Percentiles rank a stretch among this genome's conserved stretches.
Evolutionary conservation across 345 rosid genomes (phyloP).

Genomic region (Odontarrhena argentea): DNA sequence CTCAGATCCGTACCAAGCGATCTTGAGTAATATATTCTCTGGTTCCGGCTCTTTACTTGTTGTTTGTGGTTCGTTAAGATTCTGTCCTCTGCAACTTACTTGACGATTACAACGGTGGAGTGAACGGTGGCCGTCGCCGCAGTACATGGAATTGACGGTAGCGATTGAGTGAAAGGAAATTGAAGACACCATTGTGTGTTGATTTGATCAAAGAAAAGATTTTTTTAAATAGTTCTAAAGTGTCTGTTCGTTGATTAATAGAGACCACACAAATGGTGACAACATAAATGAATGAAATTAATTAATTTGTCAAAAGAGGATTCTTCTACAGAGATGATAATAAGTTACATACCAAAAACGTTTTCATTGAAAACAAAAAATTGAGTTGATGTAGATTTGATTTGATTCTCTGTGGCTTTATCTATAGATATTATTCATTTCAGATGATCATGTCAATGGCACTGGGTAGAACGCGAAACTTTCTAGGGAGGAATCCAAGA

Average conservation of each 20-base stretch:
- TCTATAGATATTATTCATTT: too few relatives aligned
- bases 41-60: slow-evolving; percentile 49
- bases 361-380: too few relatives aligned
- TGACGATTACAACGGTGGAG: slow-evolving; percentile 19
- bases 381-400: background rate
- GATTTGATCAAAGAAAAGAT: background rate
- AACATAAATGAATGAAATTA: background rate
- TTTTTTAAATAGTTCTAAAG: background rate
- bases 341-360: too few relatives aligned
- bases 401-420: background rate
- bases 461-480: slow-evolving; percentile 67
- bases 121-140: slow-evolving; percentile 20
- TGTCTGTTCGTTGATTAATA: slow-evolving; percentile 6
- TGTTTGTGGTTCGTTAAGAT: slow-evolving; percentile 41
- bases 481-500: slow-evolving; percentile 86
- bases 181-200: slow-evolving; percentile 48
- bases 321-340: too few relatives aligned
- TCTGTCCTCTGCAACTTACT: slow-evolving; percentile 35
- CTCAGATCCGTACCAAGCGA: slow-evolving; percentile 97
- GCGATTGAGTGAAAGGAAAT: slow-evolving; percentile 43
- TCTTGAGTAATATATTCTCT: slow-evolving; percentile 71
- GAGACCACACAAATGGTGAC: slow-evolving; percentile 31
- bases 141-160: slow-evolving; percentile 31
- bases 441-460: slow-evolving; percentile 69
- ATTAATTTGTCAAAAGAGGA: too few relatives aligned